Conservation (phyloP, 345 rosid species). For the Syzygium grande region DNA sequence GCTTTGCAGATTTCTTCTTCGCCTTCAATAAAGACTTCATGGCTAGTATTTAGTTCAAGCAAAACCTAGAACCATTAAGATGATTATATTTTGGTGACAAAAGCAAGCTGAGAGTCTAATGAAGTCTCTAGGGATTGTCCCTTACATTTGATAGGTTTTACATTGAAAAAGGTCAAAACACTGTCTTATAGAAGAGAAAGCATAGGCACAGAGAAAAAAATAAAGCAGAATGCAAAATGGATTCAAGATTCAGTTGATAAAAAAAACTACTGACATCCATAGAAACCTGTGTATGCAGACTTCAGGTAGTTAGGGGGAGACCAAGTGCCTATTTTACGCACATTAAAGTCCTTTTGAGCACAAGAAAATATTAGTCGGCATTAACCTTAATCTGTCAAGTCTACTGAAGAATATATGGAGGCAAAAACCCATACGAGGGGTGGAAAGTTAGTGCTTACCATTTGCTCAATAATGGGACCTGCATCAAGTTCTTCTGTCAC, state of each 20-base stretch:
- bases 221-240: not conserved
- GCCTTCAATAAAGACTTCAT: not conserved
- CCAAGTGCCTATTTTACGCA: not conserved
- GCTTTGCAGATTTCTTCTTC: not conserved
- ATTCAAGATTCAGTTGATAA: not conserved
- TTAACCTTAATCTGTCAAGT: not conserved
- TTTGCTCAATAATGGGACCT: conserved; percentile 95
- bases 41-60: not conserved
- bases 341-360: not conserved
- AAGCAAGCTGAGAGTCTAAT: not conserved
- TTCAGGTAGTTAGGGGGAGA: not conserved
- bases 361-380: not conserved
- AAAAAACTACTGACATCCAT: not conserved
- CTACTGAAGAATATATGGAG: not conserved
- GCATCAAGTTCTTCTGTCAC: conserved; percentile 93
- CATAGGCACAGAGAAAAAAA: not conserved
- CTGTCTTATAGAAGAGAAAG: not conserved
- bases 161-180: not conserved
- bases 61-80: not conserved
- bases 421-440: not conserved
- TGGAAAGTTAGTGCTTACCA: conserved; percentile 34
- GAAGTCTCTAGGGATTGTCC: not conserved
- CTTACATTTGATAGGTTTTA: not conserved
- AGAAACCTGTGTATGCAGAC: not conserved
- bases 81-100: not conserved